These are phyloP conservation scores for Epichloe amarillans DNA, from an alignment of 2,329 filamentous ascomycete genomes.

Conservation along the genomic window DNA sequence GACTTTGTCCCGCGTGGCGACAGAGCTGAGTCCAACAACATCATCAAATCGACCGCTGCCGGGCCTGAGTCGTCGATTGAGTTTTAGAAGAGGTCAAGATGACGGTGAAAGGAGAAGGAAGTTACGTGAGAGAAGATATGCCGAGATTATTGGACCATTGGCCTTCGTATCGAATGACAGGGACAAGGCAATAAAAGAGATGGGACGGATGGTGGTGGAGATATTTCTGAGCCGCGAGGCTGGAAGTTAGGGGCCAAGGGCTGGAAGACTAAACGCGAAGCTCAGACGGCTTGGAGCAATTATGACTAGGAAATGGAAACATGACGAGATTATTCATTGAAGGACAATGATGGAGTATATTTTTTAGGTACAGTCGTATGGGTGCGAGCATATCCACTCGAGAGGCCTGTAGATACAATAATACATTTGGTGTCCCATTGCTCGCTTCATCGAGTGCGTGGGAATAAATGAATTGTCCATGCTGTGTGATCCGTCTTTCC, in stretches of 20 bases:
- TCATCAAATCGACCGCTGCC: constrained; percentile 16
- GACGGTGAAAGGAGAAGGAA: constrained; percentile 32
- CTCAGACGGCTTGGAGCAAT: not conserved
- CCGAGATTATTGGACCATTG: constrained; percentile 49
- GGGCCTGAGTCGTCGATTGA: constrained; percentile 31
- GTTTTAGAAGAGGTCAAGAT: constrained; percentile 24
- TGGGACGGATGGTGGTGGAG: constrained; percentile 53
- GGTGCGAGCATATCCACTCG: not conserved
- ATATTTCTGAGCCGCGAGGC: constrained; percentile 40
- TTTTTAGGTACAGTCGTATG: not conserved
- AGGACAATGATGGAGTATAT: not conserved
- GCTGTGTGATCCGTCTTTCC: too few species aligned
- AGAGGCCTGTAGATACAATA: not conserved
- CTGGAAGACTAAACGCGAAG: not conserved
- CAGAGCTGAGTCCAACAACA: constrained; percentile 31
- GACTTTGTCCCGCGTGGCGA: constrained; percentile 47
- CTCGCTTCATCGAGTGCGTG: too few species aligned
- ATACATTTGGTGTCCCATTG: not conserved
- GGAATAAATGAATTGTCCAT: too few species aligned
- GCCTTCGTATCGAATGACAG: constrained; percentile 44
- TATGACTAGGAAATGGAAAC: not conserved
- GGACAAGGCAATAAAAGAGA: constrained; percentile 49
- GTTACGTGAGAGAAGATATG: constrained; percentile 46
- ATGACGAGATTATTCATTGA: not conserved
- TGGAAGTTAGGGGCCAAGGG: constrained; percentile 16